These are phyloP conservation scores for Corinectria fuckeliana DNA, from an alignment of 2,329 filamentous ascomycete species.

Conservation along the genomic window DNA sequence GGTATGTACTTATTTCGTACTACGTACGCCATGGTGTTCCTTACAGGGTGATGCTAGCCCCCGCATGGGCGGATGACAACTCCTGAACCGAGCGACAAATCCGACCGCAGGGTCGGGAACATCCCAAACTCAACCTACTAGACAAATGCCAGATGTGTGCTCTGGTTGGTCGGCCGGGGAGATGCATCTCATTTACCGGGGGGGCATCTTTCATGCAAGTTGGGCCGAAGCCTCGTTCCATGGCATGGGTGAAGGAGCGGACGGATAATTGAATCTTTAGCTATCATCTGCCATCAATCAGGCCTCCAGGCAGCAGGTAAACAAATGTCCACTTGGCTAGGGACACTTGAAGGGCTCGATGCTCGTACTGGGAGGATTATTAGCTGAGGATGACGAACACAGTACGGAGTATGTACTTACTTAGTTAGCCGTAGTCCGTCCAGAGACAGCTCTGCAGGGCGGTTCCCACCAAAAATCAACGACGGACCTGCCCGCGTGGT, in stretches of 20 bases:
- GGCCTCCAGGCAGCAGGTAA: not conserved
- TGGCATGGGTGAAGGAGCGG: conserved; percentile 25
- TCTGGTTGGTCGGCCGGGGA: conserved; percentile 18
- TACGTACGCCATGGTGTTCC: conserved; percentile 11
- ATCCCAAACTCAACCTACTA: conserved; percentile 17
- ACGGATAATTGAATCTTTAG: conserved; percentile 5
- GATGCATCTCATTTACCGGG: conserved; percentile 20
- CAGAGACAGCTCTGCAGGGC: not conserved
- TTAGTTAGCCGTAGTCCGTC: no score
- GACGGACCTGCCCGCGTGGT: conserved; percentile 15
- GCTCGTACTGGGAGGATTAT: conserved; percentile 7
- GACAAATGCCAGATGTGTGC: not conserved
- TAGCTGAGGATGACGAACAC: conserved; percentile 13
- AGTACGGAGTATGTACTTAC: not conserved
- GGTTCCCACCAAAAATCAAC: conserved; percentile 18
- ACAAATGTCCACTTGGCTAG: no score
- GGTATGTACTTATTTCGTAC: no score
- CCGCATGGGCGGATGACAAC: conserved; percentile 6
- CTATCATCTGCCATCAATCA: conserved; percentile 3
- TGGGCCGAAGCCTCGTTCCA: conserved; percentile 1
- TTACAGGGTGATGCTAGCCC: conserved; percentile 8
- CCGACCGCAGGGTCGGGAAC: conserved; percentile 23
- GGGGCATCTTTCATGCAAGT: conserved; percentile 14
- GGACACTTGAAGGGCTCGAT: conserved; percentile 7
- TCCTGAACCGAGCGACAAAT: conserved; percentile 18